Evolutionary conservation across 2,329 filamentous ascomycete species (phyloP), one percentile per base, ranked within the genome.

Genomic region (Fusarium coicis): DNA sequence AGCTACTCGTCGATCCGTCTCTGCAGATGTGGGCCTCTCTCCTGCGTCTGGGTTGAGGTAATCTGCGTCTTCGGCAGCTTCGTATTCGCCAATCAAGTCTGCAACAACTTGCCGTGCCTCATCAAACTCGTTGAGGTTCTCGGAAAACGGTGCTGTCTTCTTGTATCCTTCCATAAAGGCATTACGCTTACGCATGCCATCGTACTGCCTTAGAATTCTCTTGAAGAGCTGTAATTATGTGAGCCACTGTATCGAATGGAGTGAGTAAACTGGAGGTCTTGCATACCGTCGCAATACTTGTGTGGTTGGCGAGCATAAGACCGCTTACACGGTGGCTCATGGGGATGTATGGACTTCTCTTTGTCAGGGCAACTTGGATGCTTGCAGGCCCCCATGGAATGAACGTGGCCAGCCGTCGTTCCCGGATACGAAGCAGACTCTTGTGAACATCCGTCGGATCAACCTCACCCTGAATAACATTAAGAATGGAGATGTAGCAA

Each of bases 361-460:
- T 97, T 5, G 96, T 98, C 70, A 99, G 84, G 7, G 96, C 97
- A 18, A 99, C 96, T 83, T 99, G 96, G 74, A 99, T 99, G 79
- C 94, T 97, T 34, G 96, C 96, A 2, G 96, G 96, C 0, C 96
- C 96, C 96, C 96, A 99, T 15, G 97, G 96, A 72, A 99, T 99
- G 80, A 99, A 99, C 1, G 94, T 97, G 15, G 96, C 97, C 60
- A 99, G 88, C 67, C 94, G 91, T 55, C 96, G 92, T 86, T 99
- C 96, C 55, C 96, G 92, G 79, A 99, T 99, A 74, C 96, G 93
- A 66, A 99, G 90, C 65, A 99, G 87, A 74, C 96, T 98, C 89
- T 99, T 99, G 87, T 99, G 96, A 63, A 99, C 94, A 83, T 99
- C 97, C 7, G 96, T 98, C 14, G 96, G 96, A 80, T 99, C 97